Percentiles rank a stretch among this genome's conserved stretches.
phyloP scores from a whole-genome alignment of 2,329 filamentous ascomycete genomes.

The Colletotrichum melonis region DNA sequence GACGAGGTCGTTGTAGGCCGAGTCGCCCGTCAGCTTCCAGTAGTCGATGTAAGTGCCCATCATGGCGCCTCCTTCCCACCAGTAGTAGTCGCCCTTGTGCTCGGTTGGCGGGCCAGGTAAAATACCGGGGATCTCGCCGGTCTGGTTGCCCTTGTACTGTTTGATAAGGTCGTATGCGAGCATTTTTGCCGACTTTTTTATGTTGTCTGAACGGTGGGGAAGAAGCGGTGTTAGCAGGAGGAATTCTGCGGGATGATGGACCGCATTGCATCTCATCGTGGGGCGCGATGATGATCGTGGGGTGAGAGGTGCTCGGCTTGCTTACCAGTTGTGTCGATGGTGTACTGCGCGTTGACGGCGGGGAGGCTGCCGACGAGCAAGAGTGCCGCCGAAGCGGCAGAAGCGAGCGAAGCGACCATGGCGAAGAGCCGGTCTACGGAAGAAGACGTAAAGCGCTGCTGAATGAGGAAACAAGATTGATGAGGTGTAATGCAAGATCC shows the following conservation, averaged over 20 bases:
- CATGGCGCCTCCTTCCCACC: conserved; percentile 79
- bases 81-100: conserved; percentile 70
- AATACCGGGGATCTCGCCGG: conserved; percentile 66
- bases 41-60: conserved; percentile 78
- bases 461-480: not conserved
- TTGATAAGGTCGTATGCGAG: conserved; percentile 63
- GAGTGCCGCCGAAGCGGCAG: conserved; percentile 32
- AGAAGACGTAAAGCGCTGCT: not conserved
- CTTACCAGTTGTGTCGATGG: conserved; percentile 46
- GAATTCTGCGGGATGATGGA: not conserved
- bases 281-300: not conserved
- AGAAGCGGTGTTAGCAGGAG: not conserved
- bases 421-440: conserved; percentile 21
- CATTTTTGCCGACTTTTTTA: conserved; percentile 56
- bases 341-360: conserved; percentile 40
- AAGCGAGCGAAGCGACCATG: conserved; percentile 32
- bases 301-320: not conserved
- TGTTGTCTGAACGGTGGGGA: conserved; percentile 50
- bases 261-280: not conserved
- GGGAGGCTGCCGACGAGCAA: conserved; percentile 28
- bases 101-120: conserved; percentile 64
- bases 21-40: conserved; percentile 75
- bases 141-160: conserved; percentile 62
- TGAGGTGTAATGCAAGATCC: not conserved
- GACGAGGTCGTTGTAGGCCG: conserved; percentile 69